phyloP scores from a whole-genome alignment of 805 yeast genomes.

The Ogataea henricii region DNA sequence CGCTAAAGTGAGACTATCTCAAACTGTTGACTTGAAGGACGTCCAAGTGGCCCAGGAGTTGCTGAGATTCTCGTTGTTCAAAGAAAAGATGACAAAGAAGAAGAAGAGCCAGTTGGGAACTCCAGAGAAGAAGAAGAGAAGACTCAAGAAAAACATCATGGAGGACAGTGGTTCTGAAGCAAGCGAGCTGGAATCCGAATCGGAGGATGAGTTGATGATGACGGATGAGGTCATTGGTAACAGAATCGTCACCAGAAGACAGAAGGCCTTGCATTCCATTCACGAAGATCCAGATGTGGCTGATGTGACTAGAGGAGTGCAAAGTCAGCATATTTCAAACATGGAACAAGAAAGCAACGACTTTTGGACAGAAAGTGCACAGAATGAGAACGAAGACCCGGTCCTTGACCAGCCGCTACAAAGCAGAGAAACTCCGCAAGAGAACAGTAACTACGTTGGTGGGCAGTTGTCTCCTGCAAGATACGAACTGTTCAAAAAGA shows the following conservation, averaged over 20 bases:
- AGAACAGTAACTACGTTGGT: constrained; percentile 16
- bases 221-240: constrained; percentile 21
- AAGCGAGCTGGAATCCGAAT: constrained; percentile 29
- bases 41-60: constrained; percentile 85
- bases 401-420: constrained; percentile 13
- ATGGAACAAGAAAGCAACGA: constrained; percentile 9
- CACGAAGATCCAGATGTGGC: constrained; percentile 32
- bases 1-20: constrained; percentile 89
- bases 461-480: constrained; percentile 53
- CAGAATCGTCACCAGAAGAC: constrained; percentile 21
- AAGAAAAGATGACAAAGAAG: constrained; percentile 50
- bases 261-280: constrained; percentile 24
- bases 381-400: constrained; percentile 1
- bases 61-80: constrained; percentile 82
- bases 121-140: constrained; percentile 41
- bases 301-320: constrained; percentile 28
- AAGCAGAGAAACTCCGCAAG: constrained; percentile 21
- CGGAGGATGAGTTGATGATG: constrained; percentile 25
- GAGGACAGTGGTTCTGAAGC: constrained; percentile 12
- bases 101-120: constrained; percentile 31
- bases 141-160: constrained; percentile 7
- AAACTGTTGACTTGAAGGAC: constrained; percentile 71
- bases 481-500: constrained; percentile 45
- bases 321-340: constrained; percentile 20
- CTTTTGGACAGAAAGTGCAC: constrained; percentile 1